Evolutionary conservation across 176 grass and related monocot species (phyloP), one percentile per base, ranked within the genome.

Genomic region (Paspalum notatum): DNA sequence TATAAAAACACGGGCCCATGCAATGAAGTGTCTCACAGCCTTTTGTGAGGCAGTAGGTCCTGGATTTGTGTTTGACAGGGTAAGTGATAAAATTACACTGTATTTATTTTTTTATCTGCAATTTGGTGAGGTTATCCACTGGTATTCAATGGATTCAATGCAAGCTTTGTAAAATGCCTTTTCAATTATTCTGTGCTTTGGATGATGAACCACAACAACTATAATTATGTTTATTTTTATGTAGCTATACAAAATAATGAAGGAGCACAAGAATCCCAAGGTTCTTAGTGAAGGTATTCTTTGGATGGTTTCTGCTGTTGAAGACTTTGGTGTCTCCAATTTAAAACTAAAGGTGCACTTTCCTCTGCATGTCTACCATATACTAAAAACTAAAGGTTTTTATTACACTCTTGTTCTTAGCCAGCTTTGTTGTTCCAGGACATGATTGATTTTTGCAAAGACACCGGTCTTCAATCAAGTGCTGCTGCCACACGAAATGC

Each of bases 181-280:
- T 45, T 15, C 25, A 37, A 25, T 26, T 10, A 24, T 76, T 46
- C 12, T 21, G 9, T 80, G 69, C 25, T 47, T 80, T 58, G 32
- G n/a, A 40, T 77, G 25, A 37, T 51, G 4, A 68, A 66, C 12
- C 22, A 8, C 45, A 62, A 27, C 47, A 15, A 25, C 40, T 72
- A 82, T 75, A 91, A 83, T 62, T 78, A 53, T 63, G 42, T 41
- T n/a, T 68, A 43, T 59, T 76, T 76, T 67, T 49, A 66, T 90
- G 18, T 86, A 98, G 96, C 74, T 98, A 32, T 98, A 95, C 87
- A 99, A 99, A 92, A 99, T 99, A 80, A 91, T 99, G 96, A 99
- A 93, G 85, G 96, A 91, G 72, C 96, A 99, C 75, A 99, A 99
- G 80, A 99, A 99, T 73, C 96, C 96, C 10, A 99, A 99, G 79